phyloP scores from a whole-genome alignment of 2,329 filamentous ascomycete species.

The Alternaria novae-zelandiae region DNA sequence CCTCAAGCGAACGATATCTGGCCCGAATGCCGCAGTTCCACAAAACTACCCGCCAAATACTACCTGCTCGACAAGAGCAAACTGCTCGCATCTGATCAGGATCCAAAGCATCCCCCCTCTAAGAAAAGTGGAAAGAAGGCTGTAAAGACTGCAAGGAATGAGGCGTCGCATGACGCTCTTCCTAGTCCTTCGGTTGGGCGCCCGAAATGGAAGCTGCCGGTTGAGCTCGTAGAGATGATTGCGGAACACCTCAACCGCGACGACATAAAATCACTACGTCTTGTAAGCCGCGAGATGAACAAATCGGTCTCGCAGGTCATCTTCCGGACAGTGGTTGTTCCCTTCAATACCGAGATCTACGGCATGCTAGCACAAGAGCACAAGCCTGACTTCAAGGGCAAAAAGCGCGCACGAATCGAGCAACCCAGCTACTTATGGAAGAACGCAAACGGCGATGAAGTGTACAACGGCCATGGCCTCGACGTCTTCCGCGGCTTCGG shows the following conservation, averaged over 20 bases:
- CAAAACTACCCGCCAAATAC: slow-evolving; percentile 37
- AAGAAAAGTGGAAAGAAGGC: background rate
- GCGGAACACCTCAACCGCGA: slow-evolving; percentile 61
- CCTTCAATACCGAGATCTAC: slow-evolving; percentile 70
- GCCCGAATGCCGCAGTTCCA: slow-evolving; percentile 39
- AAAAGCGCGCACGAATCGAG: slow-evolving; percentile 39
- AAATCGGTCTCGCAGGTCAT: slow-evolving; percentile 62
- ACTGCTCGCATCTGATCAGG: background rate
- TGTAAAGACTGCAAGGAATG: background rate
- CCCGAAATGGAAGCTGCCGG: slow-evolving; percentile 57
- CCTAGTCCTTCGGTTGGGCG: slow-evolving; percentile 35
- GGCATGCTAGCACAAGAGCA: slow-evolving; percentile 55
- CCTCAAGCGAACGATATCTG: slow-evolving; percentile 45
- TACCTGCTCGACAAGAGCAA: slow-evolving; percentile 18
- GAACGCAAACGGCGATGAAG: slow-evolving; percentile 51
- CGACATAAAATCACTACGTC: slow-evolving; percentile 66
- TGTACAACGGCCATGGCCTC: slow-evolving; percentile 64
- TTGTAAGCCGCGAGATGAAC: slow-evolving; percentile 68
- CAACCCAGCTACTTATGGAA: slow-evolving; percentile 48
- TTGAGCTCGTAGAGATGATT: slow-evolving; percentile 68
- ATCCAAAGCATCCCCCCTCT: background rate
- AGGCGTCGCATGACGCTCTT: background rate
- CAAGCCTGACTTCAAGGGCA: slow-evolving; percentile 45
- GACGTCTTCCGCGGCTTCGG: slow-evolving; percentile 68
- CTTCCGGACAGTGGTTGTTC: slow-evolving; percentile 69